phyloP scores from a whole-genome alignment of 495 filamentous ascomycete species.

The Cenococcum geophilum region DNA sequence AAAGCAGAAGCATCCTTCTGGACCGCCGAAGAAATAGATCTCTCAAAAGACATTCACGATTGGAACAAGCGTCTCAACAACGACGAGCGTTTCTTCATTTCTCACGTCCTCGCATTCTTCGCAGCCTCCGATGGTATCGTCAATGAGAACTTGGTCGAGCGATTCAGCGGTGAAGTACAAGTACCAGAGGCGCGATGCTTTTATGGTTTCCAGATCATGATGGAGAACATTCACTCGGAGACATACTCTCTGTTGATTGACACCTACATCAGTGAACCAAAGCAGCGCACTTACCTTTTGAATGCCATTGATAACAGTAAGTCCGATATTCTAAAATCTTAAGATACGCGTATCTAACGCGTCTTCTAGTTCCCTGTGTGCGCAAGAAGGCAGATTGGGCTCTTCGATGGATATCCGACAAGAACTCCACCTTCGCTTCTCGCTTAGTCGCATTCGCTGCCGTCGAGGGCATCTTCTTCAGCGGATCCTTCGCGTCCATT shows the following conservation, averaged over 20 bases:
- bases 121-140: constrained; percentile 99
- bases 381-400: constrained; percentile 98
- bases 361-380: constrained; percentile 75
- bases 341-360: constrained; percentile 31
- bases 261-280: constrained; percentile 98
- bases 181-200: constrained; percentile 98
- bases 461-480: constrained; percentile 99
- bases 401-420: constrained; percentile 87
- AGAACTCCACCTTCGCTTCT: constrained; percentile 86
- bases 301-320: constrained; percentile 96
- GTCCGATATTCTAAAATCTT: constrained; percentile 22
- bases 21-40: constrained; percentile 98
- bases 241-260: constrained; percentile 99
- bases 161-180: constrained; percentile 96
- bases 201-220: constrained; percentile 99
- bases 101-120: constrained; percentile 98
- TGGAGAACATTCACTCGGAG: constrained; percentile 99
- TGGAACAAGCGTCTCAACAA: constrained; percentile 97
- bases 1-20: constrained; percentile 99
- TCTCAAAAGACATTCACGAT: constrained; percentile 97
- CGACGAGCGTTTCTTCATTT: constrained; percentile 96
- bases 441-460: constrained; percentile 96
- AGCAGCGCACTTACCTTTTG: constrained; percentile 91
- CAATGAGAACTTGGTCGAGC: constrained; percentile 98
- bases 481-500: constrained; percentile 96